Conservation (phyloP, 2,329 filamentous ascomycete genomes). For the Torrubiella hemipterigena region DNA sequence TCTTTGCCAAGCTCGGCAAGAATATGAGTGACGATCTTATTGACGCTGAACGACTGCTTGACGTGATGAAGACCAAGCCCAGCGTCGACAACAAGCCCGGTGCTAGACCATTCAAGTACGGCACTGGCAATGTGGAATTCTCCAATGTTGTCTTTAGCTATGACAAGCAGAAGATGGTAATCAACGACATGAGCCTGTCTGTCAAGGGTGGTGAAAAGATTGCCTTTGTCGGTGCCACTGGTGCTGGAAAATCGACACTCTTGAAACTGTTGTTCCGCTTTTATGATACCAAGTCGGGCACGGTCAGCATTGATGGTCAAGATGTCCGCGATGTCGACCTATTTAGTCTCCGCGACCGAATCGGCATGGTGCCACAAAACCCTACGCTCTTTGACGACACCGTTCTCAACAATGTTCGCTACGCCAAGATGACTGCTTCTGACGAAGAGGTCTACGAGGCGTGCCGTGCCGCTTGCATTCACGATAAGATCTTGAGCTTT, state of each 20-base stretch:
- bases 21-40: conserved; percentile 44
- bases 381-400: conserved; percentile 46
- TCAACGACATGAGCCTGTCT: conserved; percentile 40
- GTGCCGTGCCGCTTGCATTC: conserved; percentile 42
- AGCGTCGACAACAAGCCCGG: conserved; percentile 39
- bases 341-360: conserved; percentile 36
- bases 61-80: conserved; percentile 46
- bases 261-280: conserved; percentile 47
- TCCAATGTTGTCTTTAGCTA: conserved; percentile 45
- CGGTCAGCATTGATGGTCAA: conserved; percentile 42
- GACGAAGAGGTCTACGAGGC: conserved; percentile 44
- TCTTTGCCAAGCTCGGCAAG: conserved; percentile 49
- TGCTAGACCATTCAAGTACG: conserved; percentile 36
- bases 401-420: conserved; percentile 47
- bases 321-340: conserved; percentile 43
- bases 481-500: conserved; percentile 44
- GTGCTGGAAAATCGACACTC: conserved; percentile 47
- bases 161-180: conserved; percentile 44
- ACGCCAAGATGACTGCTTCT: conserved; percentile 39
- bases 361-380: conserved; percentile 44
- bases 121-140: conserved; percentile 42
- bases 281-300: conserved; percentile 42
- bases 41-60: conserved; percentile 43
- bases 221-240: conserved; percentile 48
- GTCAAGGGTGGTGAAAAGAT: conserved; percentile 40